Evolutionary conservation across 306 rosid genomes (phyloP).

Genomic region (Vigna unguiculata): DNA sequence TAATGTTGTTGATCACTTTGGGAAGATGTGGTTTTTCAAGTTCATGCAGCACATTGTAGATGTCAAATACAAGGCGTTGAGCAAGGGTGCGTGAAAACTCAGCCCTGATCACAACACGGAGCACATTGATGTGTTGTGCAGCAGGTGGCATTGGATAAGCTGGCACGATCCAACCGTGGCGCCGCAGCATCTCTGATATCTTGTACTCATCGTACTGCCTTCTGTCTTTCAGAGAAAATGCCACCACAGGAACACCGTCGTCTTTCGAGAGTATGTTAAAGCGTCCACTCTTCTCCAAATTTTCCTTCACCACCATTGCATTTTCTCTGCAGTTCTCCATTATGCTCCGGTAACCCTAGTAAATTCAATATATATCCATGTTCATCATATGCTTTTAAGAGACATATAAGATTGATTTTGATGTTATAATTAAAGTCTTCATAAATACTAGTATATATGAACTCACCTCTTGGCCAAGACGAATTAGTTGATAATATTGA

Average conservation of each 20-base stretch:
- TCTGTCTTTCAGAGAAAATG: slow-evolving; percentile 76
- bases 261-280: slow-evolving; percentile 80
- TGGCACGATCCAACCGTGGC: slow-evolving; percentile 67
- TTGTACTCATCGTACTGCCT: slow-evolving; percentile 51
- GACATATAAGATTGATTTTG: neutral
- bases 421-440: no score
- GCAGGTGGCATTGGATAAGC: slow-evolving; percentile 71
- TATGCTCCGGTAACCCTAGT: slow-evolving; percentile 58
- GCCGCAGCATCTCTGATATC: slow-evolving; percentile 60
- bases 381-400: neutral
- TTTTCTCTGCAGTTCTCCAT: slow-evolving; percentile 72
- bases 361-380: neutral
- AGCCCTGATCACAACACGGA: slow-evolving; percentile 62
- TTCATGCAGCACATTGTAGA: slow-evolving; percentile 52
- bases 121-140: slow-evolving; percentile 60
- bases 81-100: slow-evolving; percentile 62
- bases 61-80: slow-evolving; percentile 59
- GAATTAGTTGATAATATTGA: slow-evolving; percentile 69
- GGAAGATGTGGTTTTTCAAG: slow-evolving; percentile 37
- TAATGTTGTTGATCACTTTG: neutral
- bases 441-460: no score
- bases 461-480: slow-evolving; percentile 64
- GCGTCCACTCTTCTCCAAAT: slow-evolving; percentile 62
- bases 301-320: slow-evolving; percentile 58
- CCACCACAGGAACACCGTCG: slow-evolving; percentile 85